These are phyloP conservation scores for Colletotrichum tropicicola DNA, from an alignment of 2,329 filamentous ascomycete species.

Conservation along the genomic window DNA sequence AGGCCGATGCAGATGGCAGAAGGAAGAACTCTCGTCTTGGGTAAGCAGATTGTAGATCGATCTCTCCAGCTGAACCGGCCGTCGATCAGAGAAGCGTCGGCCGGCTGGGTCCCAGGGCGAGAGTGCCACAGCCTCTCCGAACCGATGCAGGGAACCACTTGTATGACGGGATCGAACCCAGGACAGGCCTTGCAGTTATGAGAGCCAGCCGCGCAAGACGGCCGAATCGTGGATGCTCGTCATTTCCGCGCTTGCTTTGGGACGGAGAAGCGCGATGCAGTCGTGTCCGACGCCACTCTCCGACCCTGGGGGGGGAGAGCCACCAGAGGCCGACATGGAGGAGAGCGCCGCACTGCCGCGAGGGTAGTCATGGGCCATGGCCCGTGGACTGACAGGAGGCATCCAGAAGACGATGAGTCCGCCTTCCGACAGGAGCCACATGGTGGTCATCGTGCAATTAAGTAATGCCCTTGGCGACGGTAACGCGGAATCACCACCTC, in stretches of 20 bases:
- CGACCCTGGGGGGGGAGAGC: background rate
- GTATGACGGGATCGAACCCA: constrained; percentile 8
- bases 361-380: background rate
- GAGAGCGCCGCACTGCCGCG: background rate
- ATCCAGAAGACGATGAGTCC: background rate
- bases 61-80: constrained; percentile 21
- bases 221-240: constrained; percentile 6
- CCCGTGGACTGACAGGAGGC: background rate
- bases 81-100: constrained; percentile 22
- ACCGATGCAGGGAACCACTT: constrained; percentile 13
- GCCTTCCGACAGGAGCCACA: background rate
- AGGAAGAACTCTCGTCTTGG: background rate
- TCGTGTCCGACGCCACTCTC: constrained; percentile 3
- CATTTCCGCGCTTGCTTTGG: constrained; percentile 26
- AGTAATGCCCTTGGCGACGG: constrained; percentile 5
- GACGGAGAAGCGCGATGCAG: constrained; percentile 22
- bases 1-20: constrained; percentile 12
- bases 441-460: background rate
- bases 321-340: background rate
- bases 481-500: constrained; percentile 5
- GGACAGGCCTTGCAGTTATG: constrained; percentile 3
- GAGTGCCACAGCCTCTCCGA: background rate
- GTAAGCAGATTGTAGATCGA: constrained; percentile 26
- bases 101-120: constrained; percentile 2
- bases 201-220: constrained; percentile 17